Percentiles rank a stretch among this genome's conserved stretches.
Conservation (phyloP, 805 yeast genomes). For the Saccharomycopsis sp. region DNA sequence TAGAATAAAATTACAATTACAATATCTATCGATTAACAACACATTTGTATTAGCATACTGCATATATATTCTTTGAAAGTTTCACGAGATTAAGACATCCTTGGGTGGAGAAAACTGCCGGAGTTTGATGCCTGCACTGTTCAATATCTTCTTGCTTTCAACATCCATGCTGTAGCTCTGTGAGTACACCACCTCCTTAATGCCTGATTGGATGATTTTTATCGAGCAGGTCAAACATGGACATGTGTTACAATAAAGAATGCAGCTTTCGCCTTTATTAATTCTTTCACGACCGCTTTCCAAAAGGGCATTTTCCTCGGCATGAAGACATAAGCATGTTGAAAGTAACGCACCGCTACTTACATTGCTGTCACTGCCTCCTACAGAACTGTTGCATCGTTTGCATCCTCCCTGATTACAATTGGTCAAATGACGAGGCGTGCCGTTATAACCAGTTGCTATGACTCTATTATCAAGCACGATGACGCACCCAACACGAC, state of each 20-base stretch:
- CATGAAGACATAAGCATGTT: constrained; percentile 91
- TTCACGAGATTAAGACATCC: constrained; percentile 29
- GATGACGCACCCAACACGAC: constrained; percentile 94
- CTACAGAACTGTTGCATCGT: constrained; percentile 71
- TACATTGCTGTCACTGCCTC: constrained; percentile 23
- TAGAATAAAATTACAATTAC: too few relatives aligned
- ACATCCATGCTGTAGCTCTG: constrained; percentile 90
- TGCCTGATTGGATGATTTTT: constrained; percentile 90
- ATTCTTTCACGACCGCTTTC: constrained; percentile 92
- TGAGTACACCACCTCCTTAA: constrained; percentile 86
- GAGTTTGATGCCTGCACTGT: constrained; percentile 64
- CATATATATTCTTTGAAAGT: not conserved
- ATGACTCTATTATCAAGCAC: constrained; percentile 80
- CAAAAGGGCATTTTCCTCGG: constrained; percentile 91
- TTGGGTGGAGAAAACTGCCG: constrained; percentile 41
- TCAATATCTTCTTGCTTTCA: constrained; percentile 62
- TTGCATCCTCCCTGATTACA: constrained; percentile 96
- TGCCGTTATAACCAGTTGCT: constrained; percentile 97
- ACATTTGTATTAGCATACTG: too few relatives aligned
- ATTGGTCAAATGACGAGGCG: constrained; percentile 80
- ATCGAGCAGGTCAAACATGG: constrained; percentile 96
- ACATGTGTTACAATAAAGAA: constrained; percentile 89
- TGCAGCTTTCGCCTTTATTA: constrained; percentile 33
- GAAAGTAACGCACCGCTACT: constrained; percentile 52
- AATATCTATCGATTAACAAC: too few relatives aligned